Percentiles rank a stretch among this genome's conserved stretches.
phyloP scores from a whole-genome alignment of 2,329 filamentous ascomycete species.

The Pezicula radicicola region DNA sequence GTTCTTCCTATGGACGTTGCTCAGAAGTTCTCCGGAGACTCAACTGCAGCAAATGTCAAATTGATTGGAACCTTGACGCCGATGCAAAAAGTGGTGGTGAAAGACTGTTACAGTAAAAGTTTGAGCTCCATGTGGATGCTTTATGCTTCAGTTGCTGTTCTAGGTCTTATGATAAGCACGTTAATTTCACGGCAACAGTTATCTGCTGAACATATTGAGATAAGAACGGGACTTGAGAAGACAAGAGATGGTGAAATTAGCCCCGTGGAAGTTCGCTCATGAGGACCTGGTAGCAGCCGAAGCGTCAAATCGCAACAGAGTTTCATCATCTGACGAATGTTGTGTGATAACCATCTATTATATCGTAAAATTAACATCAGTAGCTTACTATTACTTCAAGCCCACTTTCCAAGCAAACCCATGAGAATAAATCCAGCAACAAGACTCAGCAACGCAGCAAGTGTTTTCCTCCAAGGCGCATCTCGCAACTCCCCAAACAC shows the following conservation, averaged over 20 bases:
- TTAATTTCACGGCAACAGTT: not conserved
- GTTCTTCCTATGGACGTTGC: not conserved
- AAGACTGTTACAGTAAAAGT: not conserved
- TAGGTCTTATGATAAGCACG: not conserved
- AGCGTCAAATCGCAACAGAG: no score
- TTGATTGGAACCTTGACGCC: not conserved
- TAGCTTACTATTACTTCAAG: conserved; percentile 34
- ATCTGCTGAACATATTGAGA: not conserved
- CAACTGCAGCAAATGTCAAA: conserved; percentile 6
- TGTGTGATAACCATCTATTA: no score
- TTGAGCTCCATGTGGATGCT: not conserved
- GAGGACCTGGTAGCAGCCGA: no score
- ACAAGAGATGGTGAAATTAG: no score
- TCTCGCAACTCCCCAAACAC: conserved; percentile 56
- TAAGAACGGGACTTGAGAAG: not conserved
- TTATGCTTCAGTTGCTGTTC: not conserved
- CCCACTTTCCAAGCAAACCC: conserved; percentile 75
- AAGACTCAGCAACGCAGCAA: conserved; percentile 49
- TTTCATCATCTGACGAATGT: no score
- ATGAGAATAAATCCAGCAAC: conserved; percentile 64
- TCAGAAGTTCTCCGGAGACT: not conserved
- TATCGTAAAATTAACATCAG: not conserved
- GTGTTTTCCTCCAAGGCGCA: conserved; percentile 45
- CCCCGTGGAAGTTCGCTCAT: no score
- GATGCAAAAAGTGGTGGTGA: not conserved